Conservation (phyloP, 495 filamentous ascomycete genomes). For the Aspergillus bridgeri region DNA sequence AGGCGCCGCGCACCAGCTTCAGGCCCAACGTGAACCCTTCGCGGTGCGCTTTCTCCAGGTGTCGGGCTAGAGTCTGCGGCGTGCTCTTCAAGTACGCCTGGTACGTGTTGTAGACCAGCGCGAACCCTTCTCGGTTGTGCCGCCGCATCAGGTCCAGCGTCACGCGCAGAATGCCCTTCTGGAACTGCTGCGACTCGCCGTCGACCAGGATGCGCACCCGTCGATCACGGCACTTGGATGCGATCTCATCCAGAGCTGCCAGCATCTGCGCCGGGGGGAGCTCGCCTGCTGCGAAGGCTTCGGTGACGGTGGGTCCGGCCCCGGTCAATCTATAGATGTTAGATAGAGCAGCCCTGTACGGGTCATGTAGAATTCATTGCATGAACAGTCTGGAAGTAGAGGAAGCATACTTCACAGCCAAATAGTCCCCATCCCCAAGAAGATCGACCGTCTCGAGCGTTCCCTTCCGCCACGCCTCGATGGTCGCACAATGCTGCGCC, state of each 20-base stretch:
- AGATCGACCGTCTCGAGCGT: constrained; percentile 69
- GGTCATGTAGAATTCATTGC: too few species aligned
- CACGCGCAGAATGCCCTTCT: constrained; percentile 74
- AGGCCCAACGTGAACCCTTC: constrained; percentile 74
- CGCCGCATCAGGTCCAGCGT: constrained; percentile 70
- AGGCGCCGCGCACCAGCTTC: constrained; percentile 87
- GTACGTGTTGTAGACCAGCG: constrained; percentile 66
- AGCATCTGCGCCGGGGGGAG: constrained; percentile 34
- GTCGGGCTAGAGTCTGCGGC: constrained; percentile 53
- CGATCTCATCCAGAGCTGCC: constrained; percentile 38
- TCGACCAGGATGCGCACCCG: constrained; percentile 75
- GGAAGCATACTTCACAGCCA: constrained; percentile 67
- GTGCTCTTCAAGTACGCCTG: constrained; percentile 79
- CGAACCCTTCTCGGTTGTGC: constrained; percentile 60
- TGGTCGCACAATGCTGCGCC: constrained; percentile 43
- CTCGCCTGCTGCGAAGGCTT: constrained; percentile 29
- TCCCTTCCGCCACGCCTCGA: constrained; percentile 65
- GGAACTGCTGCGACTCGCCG: constrained; percentile 75
- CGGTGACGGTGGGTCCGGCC: constrained; percentile 25
- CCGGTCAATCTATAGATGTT: constrained; percentile 29
- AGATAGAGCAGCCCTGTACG: too few species aligned
- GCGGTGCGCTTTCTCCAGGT: constrained; percentile 57
- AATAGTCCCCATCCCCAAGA: constrained; percentile 65
- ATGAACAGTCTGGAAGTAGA: too few species aligned
- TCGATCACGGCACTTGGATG: constrained; percentile 39